Percentiles rank a stretch among this genome's conserved stretches.
phyloP scores from a whole-genome alignment of 805 yeast species.

The Cyberlindnera mrakii region DNA sequence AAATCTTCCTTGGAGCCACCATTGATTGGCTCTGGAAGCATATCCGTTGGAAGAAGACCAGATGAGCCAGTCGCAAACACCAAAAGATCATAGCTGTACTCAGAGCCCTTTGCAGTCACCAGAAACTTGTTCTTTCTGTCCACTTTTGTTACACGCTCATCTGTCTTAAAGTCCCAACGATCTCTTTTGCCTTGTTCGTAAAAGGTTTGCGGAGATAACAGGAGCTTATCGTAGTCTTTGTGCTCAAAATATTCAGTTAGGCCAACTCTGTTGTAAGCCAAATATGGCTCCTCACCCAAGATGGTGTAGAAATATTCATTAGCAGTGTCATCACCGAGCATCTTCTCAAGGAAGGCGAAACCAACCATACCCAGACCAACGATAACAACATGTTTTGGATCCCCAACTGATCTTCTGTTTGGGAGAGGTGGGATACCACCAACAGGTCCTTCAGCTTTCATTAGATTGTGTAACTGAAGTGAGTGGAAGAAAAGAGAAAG shows the following conservation, averaged over 20 bases:
- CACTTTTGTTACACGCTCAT: slow-evolving; percentile 17
- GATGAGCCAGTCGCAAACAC: slow-evolving; percentile 30
- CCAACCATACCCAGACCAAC: slow-evolving; percentile 34
- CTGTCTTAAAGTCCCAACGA: slow-evolving; percentile 23
- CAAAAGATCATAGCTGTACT: slow-evolving; percentile 22
- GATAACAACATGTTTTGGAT: slow-evolving; percentile 22
- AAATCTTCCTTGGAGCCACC: slow-evolving; percentile 8
- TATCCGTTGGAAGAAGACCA: slow-evolving; percentile 25
- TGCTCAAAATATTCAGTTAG: slow-evolving; percentile 28
- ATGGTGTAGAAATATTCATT: slow-evolving; percentile 24
- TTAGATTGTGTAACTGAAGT: neutral
- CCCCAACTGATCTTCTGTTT: neutral
- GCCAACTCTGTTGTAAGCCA: slow-evolving; percentile 33
- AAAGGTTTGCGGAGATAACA: slow-evolving; percentile 23
- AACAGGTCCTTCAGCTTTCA: slow-evolving; percentile 3
- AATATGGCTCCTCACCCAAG: slow-evolving; percentile 30
- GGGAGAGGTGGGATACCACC: slow-evolving; percentile 22
- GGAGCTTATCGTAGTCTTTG: slow-evolving; percentile 21
- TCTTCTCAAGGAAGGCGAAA: slow-evolving; percentile 28
- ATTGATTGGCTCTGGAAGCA: slow-evolving; percentile 17
- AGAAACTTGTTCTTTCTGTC: slow-evolving; percentile 13
- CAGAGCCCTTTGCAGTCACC: slow-evolving; percentile 13
- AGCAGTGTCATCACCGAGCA: slow-evolving; percentile 26
- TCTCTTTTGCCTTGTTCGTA: slow-evolving; percentile 18
- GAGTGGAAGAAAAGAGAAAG: too few species aligned